A percentile compares a stretch with the other conserved stretches of the same genome.
These are phyloP conservation scores for Tetracladium marchalianum DNA, from an alignment of 495 filamentous ascomycete genomes.

Conservation along the genomic window DNA sequence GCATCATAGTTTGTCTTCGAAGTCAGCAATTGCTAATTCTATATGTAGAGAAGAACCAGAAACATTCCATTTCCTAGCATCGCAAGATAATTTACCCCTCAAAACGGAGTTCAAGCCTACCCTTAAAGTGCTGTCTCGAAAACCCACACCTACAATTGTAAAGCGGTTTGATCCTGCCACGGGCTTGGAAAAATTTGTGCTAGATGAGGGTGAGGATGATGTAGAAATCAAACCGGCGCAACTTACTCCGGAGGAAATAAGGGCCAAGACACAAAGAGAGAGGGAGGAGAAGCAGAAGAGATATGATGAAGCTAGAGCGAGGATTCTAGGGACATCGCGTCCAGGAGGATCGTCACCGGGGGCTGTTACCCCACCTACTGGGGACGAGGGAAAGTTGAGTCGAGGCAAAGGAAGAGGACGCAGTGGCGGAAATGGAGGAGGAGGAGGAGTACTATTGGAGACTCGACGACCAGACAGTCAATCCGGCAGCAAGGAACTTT, in stretches of 20 bases:
- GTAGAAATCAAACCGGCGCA: slow-evolving; percentile 43
- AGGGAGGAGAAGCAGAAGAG: slow-evolving; percentile 79
- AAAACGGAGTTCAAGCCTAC: slow-evolving; percentile 75
- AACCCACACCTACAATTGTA: slow-evolving; percentile 47
- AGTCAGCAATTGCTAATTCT: slow-evolving; percentile 7
- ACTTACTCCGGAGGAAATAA: slow-evolving; percentile 60
- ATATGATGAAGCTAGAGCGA: slow-evolving; percentile 76
- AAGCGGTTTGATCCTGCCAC: slow-evolving; percentile 37
- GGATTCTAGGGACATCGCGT: slow-evolving; percentile 61
- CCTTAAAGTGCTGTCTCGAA: slow-evolving; percentile 75
- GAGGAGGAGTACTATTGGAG: slow-evolving; percentile 6
- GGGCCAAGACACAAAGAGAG: slow-evolving; percentile 61
- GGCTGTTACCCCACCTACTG: slow-evolving; percentile 50
- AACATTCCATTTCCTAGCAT: slow-evolving; percentile 62
- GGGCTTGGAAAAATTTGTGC: slow-evolving; percentile 32
- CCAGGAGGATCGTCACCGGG: slow-evolving; percentile 46
- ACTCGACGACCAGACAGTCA: slow-evolving; percentile 17
- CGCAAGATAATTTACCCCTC: slow-evolving; percentile 55
- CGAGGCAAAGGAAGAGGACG: slow-evolving; percentile 17
- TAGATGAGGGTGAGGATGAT: slow-evolving; percentile 59
- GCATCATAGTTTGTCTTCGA: slow-evolving; percentile 17
- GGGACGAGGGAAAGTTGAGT: slow-evolving; percentile 26
- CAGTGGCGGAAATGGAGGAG: slow-evolving; percentile 8
- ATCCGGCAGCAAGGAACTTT: slow-evolving; percentile 26
- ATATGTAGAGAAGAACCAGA: slow-evolving; percentile 48